Evolutionary conservation across 1,139 yeast genomes (phyloP).

Genomic region (Saccharomyces hybrid): DNA sequence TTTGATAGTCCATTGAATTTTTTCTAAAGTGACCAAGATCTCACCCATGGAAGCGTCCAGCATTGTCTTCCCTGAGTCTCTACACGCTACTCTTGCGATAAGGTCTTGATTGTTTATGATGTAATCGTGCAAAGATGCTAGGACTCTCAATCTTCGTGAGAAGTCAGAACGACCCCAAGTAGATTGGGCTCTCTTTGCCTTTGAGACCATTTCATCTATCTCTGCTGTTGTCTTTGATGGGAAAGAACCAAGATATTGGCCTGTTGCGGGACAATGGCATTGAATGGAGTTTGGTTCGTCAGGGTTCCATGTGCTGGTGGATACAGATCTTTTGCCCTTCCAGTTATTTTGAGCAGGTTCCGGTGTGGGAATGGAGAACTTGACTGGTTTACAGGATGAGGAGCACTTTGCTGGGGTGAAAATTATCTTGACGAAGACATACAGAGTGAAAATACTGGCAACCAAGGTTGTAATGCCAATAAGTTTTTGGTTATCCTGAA

Average conservation of each 20-base stretch:
- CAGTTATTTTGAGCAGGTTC: conserved; percentile 85
- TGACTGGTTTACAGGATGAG: conserved; percentile 35
- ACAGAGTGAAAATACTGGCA: conserved; percentile 16
- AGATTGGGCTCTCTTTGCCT: conserved; percentile 49
- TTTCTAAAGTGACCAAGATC: conserved; percentile 85
- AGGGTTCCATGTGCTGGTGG: conserved; percentile 36
- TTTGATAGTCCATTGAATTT: conserved; percentile 78
- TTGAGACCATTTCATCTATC: conserved; percentile 55
- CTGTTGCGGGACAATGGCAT: conserved; percentile 93
- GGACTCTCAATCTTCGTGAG: conserved; percentile 57
- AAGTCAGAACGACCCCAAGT: conserved; percentile 55
- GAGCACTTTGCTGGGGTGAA: conserved; percentile 8
- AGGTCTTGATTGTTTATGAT: conserved; percentile 77
- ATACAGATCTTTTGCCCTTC: conserved; percentile 77
- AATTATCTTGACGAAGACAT: conserved; percentile 14
- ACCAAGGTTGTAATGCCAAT: conserved; percentile 16
- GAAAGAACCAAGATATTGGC: conserved; percentile 73
- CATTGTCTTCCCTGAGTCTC: conserved; percentile 95
- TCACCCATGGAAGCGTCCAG: conserved; percentile 96
- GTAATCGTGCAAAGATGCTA: conserved; percentile 63
- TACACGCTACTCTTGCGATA: conserved; percentile 84
- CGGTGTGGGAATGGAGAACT: conserved; percentile 56
- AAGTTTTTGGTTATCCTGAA: conserved; percentile 11
- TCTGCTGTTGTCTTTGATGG: conserved; percentile 56
- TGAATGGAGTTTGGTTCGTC: conserved; percentile 64